Conservation (phyloP, 305 asterid genomes). For the Striga hermonthica region DNA sequence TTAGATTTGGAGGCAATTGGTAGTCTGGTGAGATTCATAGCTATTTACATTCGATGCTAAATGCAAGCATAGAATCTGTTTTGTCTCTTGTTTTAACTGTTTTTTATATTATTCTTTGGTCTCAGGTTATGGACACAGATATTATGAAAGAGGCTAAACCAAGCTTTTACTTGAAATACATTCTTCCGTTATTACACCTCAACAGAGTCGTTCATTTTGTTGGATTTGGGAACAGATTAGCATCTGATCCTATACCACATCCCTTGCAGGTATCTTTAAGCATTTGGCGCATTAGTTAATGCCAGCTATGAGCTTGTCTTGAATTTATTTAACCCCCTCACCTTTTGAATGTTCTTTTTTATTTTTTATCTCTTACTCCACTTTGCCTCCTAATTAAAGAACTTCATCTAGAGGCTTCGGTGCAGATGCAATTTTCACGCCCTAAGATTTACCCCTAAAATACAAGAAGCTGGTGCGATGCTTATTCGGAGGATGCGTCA, state of each 20-base stretch:
- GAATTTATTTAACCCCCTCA: conserved; percentile 21
- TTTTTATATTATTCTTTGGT: conserved; percentile 26
- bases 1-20: conserved; percentile 91
- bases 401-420: conserved; percentile 96
- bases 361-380: conserved; percentile 26
- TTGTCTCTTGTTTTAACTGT: conserved; percentile 16
- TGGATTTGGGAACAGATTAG: conserved; percentile 99
- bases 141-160: conserved; percentile 93
- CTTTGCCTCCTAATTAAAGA: conserved; percentile 64
- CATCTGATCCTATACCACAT: conserved; percentile 89
- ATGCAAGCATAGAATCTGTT: conserved; percentile 13
- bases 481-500: conserved; percentile 87
- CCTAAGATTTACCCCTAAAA: conserved; percentile 83
- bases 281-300: conserved; percentile 25
- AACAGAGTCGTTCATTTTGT: conserved; percentile 86
- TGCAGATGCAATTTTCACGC: conserved; percentile 99
- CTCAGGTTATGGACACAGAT: conserved; percentile 80
- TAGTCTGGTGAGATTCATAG: conserved; percentile 69
- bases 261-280: conserved; percentile 63
- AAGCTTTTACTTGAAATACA: conserved; percentile 74
- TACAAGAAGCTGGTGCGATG: conserved; percentile 83
- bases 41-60: conserved; percentile 22
- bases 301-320: conserved; percentile 28
- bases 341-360: conserved; percentile 24
- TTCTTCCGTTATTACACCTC: conserved; percentile 82